These are phyloP conservation scores for Tuber melanosporum DNA, from an alignment of 495 filamentous ascomycete genomes.

Conservation along the genomic window DNA sequence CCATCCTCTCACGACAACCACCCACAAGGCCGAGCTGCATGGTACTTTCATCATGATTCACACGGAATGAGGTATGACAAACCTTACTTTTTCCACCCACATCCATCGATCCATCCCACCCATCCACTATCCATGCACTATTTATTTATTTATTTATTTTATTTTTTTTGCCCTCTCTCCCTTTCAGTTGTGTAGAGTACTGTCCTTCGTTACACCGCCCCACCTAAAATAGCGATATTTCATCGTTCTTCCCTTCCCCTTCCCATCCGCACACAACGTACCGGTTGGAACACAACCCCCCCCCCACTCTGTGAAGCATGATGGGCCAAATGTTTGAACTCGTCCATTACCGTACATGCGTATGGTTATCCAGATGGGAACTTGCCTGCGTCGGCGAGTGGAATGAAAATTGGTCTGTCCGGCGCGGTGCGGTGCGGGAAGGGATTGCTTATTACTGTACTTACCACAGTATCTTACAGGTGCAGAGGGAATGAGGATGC, in stretches of 20 bases:
- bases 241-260: neutral
- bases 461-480: neutral
- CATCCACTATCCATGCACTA: neutral
- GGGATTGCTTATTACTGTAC: neutral
- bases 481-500: neutral
- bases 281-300: neutral
- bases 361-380: neutral
- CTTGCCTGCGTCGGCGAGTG: neutral
- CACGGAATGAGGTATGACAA: neutral
- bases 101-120: neutral
- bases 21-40: neutral
- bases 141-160: too few species aligned
- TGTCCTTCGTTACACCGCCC: slow-evolving; percentile 2
- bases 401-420: neutral
- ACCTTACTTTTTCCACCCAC: slow-evolving; percentile 4
- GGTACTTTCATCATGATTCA: slow-evolving; percentile 6
- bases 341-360: neutral
- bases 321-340: neutral
- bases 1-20: neutral
- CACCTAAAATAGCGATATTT: slow-evolving; percentile 1
- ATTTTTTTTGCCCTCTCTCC: neutral
- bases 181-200: neutral
- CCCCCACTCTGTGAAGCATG: neutral
- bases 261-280: neutral
- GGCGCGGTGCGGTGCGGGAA: neutral